Evolutionary conservation across 805 yeast species (phyloP).

Genomic region (Blastobotrys muscicola): DNA sequence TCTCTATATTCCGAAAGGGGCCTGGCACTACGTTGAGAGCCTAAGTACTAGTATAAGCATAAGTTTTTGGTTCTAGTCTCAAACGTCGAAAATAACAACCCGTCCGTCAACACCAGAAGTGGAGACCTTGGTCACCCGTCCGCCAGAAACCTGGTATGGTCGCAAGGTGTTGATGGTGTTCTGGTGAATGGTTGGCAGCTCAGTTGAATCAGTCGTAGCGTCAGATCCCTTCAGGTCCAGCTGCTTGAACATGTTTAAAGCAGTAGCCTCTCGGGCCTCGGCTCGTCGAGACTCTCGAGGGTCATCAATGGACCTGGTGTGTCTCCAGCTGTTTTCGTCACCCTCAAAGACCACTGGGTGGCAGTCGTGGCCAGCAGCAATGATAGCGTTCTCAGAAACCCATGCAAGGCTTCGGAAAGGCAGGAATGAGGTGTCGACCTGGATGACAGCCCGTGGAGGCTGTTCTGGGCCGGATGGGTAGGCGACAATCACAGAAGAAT

Average conservation of each 20-base stretch:
- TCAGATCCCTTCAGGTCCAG: slow-evolving; percentile 86
- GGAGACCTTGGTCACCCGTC: slow-evolving; percentile 49
- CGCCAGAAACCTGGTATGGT: slow-evolving; percentile 35
- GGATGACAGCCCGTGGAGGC: slow-evolving; percentile 52
- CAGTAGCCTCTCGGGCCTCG: slow-evolving; percentile 38
- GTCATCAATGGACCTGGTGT: slow-evolving; percentile 54
- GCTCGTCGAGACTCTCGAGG: slow-evolving; percentile 31
- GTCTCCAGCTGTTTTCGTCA: slow-evolving; percentile 49
- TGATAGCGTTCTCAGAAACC: slow-evolving; percentile 52
- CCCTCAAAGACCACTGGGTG: slow-evolving; percentile 83
- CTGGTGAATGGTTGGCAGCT: slow-evolving; percentile 75
- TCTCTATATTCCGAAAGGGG: slow-evolving; percentile 19
- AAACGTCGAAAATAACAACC: slow-evolving; percentile 64
- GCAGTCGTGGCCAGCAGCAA: slow-evolving; percentile 89
- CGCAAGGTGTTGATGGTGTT: slow-evolving; percentile 69
- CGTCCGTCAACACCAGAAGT: slow-evolving; percentile 88
- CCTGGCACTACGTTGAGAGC: slow-evolving; percentile 24
- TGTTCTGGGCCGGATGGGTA: slow-evolving; percentile 62
- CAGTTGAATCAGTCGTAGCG: slow-evolving; percentile 33
- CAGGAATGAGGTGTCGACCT: slow-evolving; percentile 55
- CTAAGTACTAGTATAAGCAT: slow-evolving; percentile 16
- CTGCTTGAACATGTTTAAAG: slow-evolving; percentile 86
- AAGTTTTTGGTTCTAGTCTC: slow-evolving; percentile 21
- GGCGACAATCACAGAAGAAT: slow-evolving; percentile 70
- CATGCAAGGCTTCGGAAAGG: slow-evolving; percentile 76